These are phyloP conservation scores for Cryphonectria radicalis DNA, from an alignment of 2,329 filamentous ascomycete species.

Conservation along the genomic window DNA sequence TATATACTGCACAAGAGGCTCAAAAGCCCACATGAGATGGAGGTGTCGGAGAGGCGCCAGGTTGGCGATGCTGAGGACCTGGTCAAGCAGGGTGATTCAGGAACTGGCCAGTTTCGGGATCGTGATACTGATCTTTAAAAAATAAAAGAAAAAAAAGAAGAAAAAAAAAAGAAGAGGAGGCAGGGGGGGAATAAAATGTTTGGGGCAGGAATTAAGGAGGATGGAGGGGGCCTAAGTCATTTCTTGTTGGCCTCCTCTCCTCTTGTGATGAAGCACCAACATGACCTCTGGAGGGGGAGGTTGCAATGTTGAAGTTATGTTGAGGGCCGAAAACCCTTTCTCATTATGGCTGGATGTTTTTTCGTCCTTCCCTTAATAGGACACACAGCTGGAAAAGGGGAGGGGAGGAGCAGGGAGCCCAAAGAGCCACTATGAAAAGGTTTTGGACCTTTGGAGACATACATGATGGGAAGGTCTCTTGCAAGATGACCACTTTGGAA, in stretches of 20 bases:
- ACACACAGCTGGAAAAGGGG: background rate
- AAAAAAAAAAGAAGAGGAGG: background rate
- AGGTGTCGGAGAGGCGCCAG: constrained; percentile 85
- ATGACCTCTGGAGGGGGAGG: background rate
- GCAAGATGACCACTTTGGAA: background rate
- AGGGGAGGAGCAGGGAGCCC: background rate
- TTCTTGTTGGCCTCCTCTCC: background rate
- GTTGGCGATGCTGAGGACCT: constrained; percentile 85
- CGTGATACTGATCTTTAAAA: constrained; percentile 39
- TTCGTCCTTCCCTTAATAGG: background rate
- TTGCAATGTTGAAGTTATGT: background rate
- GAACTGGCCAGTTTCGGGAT: constrained; percentile 27
- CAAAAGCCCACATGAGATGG: constrained; percentile 55
- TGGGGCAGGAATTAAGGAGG: background rate
- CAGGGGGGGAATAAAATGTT: background rate
- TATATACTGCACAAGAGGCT: constrained; percentile 66
- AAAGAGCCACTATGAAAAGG: background rate
- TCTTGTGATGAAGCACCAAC: background rate
- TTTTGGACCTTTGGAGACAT: background rate
- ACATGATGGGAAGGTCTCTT: background rate
- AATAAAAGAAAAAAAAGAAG: too few relatives aligned
- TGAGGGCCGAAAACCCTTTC: background rate
- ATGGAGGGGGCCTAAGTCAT: background rate
- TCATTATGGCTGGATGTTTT: background rate
- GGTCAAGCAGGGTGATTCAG: constrained; percentile 55